These are phyloP conservation scores for Hypholoma fasciculare DNA, from an alignment of 768 basidiomycete genomes.

Conservation along the genomic window DNA sequence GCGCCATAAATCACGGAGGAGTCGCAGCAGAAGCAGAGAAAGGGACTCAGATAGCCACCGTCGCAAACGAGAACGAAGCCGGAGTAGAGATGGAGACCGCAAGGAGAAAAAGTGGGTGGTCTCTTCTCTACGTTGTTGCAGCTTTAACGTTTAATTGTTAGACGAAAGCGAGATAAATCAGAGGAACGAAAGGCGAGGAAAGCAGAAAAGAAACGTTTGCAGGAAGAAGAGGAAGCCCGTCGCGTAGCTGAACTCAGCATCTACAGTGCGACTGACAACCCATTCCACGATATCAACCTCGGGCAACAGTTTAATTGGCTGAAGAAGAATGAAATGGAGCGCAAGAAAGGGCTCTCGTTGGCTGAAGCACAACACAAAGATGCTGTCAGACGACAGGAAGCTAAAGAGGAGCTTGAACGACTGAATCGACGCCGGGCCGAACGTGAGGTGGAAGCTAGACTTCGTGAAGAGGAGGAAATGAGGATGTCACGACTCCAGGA, in stretches of 20 bases:
- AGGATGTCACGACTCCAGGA: slow-evolving; percentile 88
- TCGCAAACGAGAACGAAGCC: slow-evolving; percentile 31
- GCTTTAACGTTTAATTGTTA: slow-evolving; percentile 25
- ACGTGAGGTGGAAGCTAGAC: slow-evolving; percentile 82
- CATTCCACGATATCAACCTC: slow-evolving; percentile 97
- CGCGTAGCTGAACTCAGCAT: slow-evolving; percentile 93
- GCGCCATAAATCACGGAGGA: slow-evolving; percentile 27
- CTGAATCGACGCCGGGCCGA: slow-evolving; percentile 90
- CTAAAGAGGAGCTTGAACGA: slow-evolving; percentile 92
- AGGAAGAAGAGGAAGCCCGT: slow-evolving; percentile 87
- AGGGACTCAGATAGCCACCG: slow-evolving; percentile 20
- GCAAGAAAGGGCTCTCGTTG: slow-evolving; percentile 77
- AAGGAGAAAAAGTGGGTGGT: slow-evolving; percentile 47
- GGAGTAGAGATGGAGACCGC: slow-evolving; percentile 37
- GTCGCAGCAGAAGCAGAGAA: slow-evolving; percentile 32
- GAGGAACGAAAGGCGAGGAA: slow-evolving; percentile 83
- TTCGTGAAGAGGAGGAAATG: slow-evolving; percentile 92
- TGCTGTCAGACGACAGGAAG: slow-evolving; percentile 79
- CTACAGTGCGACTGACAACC: slow-evolving; percentile 96
- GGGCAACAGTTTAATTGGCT: slow-evolving; percentile 98
- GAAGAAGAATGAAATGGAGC: slow-evolving; percentile 97
- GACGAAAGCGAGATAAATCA: slow-evolving; percentile 86
- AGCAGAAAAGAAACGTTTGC: slow-evolving; percentile 81
- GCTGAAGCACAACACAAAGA: slow-evolving; percentile 83
- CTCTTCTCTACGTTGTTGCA: slow-evolving; percentile 1